phyloP scores from a whole-genome alignment of 2,329 filamentous ascomycete genomes.

The Botrytis medusae region DNA sequence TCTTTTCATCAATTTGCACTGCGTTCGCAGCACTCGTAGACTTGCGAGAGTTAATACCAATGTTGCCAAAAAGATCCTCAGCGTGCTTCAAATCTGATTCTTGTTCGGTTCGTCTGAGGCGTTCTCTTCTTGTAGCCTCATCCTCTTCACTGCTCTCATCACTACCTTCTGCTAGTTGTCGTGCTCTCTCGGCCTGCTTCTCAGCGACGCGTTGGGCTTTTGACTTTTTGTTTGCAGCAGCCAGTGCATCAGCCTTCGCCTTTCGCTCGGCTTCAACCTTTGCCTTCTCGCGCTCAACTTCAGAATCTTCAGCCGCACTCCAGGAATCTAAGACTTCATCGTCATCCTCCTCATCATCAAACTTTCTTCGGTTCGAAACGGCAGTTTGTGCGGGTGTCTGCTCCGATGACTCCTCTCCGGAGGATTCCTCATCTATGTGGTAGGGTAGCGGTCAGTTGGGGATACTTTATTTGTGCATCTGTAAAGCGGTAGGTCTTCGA shows the following conservation, averaged over 20 bases:
- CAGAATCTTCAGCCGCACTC: conserved; percentile 96
- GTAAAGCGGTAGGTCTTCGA: conserved; percentile 28
- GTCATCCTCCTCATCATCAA: conserved; percentile 83
- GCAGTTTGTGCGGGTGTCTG: conserved; percentile 45
- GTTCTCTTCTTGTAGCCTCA: conserved; percentile 70
- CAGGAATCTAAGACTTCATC: conserved; percentile 87
- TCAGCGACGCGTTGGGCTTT: conserved; percentile 85
- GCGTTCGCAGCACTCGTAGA: conserved; percentile 61
- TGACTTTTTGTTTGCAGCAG: conserved; percentile 86
- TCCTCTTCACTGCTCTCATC: conserved; percentile 63
- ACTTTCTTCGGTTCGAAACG: conserved; percentile 55
- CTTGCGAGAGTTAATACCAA: conserved; percentile 68
- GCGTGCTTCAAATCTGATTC: conserved; percentile 87
- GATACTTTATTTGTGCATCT: conserved; percentile 23
- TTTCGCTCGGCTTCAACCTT: conserved; percentile 83
- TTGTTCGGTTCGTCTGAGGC: conserved; percentile 77
- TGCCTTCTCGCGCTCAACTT: conserved; percentile 93
- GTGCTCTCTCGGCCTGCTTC: conserved; percentile 60
- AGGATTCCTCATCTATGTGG: conserved; percentile 40
- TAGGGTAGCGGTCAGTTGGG: conserved; percentile 37
- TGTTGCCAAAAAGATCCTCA: conserved; percentile 81
- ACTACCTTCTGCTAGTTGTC: conserved; percentile 55
- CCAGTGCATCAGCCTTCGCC: conserved; percentile 84
- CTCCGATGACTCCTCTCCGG: conserved; percentile 46
- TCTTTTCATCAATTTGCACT: conserved; percentile 68